A percentile compares a stretch with the other conserved stretches of the same genome.
Evolutionary conservation across 192 early-diverging fungal species (phyloP).

Genomic region (Gryganskiella cystojenkinii): DNA sequence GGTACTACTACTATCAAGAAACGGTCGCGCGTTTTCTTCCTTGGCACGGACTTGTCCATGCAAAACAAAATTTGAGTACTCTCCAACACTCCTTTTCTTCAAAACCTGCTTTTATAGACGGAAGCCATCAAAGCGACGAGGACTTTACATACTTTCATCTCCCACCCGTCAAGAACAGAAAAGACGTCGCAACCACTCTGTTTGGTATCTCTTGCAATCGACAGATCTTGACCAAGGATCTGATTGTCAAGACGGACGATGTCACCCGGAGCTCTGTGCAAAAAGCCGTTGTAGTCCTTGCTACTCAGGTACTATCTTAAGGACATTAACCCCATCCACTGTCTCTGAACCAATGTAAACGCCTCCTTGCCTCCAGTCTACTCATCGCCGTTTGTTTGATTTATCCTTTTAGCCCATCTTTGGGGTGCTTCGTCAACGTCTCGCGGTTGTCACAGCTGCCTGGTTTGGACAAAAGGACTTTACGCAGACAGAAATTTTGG

Average conservation of each 20-base stretch:
- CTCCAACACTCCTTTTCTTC: conserved; percentile 13
- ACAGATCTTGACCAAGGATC: conserved; percentile 79
- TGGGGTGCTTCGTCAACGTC: conserved; percentile 76
- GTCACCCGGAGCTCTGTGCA: conserved; percentile 83
- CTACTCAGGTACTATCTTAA: conserved; percentile 62
- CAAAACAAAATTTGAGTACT: no score
- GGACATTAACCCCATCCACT: no score
- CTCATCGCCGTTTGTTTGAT: conserved; percentile 8
- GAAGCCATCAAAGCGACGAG: conserved; percentile 82
- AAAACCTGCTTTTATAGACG: conserved; percentile 53
- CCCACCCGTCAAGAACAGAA: conserved; percentile 75
- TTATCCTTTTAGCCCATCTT: conserved; percentile 64
- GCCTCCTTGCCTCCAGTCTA: no score
- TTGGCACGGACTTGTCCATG: background rate
- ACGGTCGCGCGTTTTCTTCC: background rate
- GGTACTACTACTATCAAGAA: conserved; percentile 48
- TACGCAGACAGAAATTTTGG: conserved; percentile 80
- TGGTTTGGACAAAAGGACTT: conserved; percentile 86
- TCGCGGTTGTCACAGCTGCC: conserved; percentile 81
- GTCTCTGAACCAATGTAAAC: no score
- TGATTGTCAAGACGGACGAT: conserved; percentile 76
- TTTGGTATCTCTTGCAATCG: conserved; percentile 89
- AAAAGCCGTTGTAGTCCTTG: conserved; percentile 83
- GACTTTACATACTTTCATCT: conserved; percentile 89
- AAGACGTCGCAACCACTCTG: conserved; percentile 67